Base-by-base conservation (phyloP, 345 rosid genomes). In the Raphanus sativus region DNA sequence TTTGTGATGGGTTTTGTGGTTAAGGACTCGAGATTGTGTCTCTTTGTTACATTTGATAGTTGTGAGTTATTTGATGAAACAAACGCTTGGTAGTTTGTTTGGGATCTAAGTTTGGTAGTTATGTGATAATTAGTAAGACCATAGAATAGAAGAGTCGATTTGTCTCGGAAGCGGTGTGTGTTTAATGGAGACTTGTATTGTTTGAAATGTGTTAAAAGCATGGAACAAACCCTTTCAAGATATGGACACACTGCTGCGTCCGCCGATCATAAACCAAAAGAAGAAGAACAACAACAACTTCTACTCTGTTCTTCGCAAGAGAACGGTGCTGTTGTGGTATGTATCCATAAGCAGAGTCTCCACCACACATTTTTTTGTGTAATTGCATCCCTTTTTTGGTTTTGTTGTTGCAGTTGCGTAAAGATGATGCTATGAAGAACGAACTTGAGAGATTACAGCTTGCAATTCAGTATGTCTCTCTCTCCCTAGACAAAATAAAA, bases 371-470 rank as follows among this genome's bases (percentile, higher is more conserved):
- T 12, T 28, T 28, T 28, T 38, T 48, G 16, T 48, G 0, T 48
- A 13, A 45, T 6, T 40, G 7, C 33, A 10, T 56, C 24, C 9
- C 8, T 4, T 32, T 42, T 34, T 6, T 6, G 6, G 7, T 5
- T 59, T 13, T 6, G 24, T 45, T 42, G 72, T 63, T 32, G 9
- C 79, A 80, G 82, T 3, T 74, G 71, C 33, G 56, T 0, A 80
- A 63, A 28, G 75, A 70, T 36, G 76, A 75, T 64, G 9, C 56
- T 58, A 8, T 48, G 26, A 75, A 45, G 63, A 38, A 25, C 1
- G 82, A 80, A 58, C 58, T 80, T 3, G 76, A 69, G 40, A 80
- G 79, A 58, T 45, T 80, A 74, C 79, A 75, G 56, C 82, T 80
- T 58, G 75, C 79, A 11, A 63, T 63, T 64, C 79, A 74, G 82